Base-by-base conservation (phyloP, 768 basidiomycete species). In the Ramaria sp. region DNA sequence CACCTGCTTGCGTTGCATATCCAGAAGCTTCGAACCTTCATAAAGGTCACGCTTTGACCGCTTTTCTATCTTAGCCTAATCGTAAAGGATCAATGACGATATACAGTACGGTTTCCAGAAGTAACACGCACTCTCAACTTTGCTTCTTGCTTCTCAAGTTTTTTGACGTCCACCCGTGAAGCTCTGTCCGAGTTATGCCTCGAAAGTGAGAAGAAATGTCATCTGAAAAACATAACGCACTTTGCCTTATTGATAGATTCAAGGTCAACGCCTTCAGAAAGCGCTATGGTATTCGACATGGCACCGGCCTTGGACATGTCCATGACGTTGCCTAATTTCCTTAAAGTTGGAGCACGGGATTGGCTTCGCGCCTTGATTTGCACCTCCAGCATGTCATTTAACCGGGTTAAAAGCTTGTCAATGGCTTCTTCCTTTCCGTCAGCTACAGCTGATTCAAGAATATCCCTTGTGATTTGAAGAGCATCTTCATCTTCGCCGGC, bases 171-270 rank as follows among this genome's bases (percentile, higher is more conserved):
- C 45, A 96, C 92, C 27, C 86, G 83, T 36, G 89, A 90, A 32
- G 87, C 88, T 70, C 92, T 89, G 58, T 1, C 9, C 32, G 32
- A 34, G 8, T 32, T 10, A 32, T 5, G 5, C 30, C 30, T 32
- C 32, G 2, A 34, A 34, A 3, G 13, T 34, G 32, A 34, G 13
- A 34, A 34, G 32, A 34, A 32, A n/a, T 16, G 32, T 28, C 10
- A 47, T 15, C 22, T 10, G 36, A 42, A 12, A 9, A 13, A 5
- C 39, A 28, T 9, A 67, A 66, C 73, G 67, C 65, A 90, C 88
- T 93, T 93, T 73, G 87, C 90, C 76, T 94, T 93, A 71, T 91
- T 92, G 52, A 91, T 89, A 37, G 87, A 88, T 67, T 91, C 89
- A 51, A 94, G 72, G 66, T 94, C 91, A 37, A 93, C 88, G 13